phyloP scores from a whole-genome alignment of 345 rosid species.

The Populus ilicifolia region DNA sequence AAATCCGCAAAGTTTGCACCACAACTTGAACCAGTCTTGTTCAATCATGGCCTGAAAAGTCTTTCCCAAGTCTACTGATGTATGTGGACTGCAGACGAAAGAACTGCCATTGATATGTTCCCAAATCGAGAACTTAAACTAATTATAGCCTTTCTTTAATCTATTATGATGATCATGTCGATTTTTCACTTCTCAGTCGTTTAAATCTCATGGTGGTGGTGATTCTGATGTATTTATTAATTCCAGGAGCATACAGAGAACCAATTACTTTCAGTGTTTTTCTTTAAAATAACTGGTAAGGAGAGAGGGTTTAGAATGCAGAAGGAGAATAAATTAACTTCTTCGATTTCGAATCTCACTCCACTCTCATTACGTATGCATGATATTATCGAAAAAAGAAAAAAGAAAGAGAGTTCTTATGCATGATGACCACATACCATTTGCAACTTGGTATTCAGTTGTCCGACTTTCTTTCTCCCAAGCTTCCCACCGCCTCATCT shows the following conservation, averaged over 20 bases:
- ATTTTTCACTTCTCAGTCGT: background rate
- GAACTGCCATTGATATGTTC: background rate
- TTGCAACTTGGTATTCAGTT: constrained; percentile 17
- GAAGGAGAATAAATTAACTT: too few species aligned
- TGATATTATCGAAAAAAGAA: too few species aligned
- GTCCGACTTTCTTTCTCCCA: constrained; percentile 32
- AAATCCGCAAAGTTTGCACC: background rate
- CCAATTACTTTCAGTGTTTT: too few species aligned
- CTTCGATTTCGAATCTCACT: too few species aligned
- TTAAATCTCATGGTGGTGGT: background rate
- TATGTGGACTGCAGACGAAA: background rate
- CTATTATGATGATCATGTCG: background rate
- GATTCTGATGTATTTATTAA: background rate
- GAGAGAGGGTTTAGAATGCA: background rate
- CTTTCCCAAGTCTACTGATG: too few species aligned
- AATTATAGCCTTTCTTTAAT: too few species aligned
- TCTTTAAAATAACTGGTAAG: too few species aligned
- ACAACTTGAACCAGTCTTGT: background rate
- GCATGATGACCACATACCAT: constrained; percentile 15
- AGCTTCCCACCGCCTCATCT: constrained; percentile 31
- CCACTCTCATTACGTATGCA: too few species aligned
- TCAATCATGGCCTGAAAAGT: background rate
- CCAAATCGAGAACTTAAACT: background rate
- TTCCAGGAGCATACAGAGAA: too few species aligned
- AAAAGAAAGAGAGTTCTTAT: background rate